Evolutionary conservation across 495 filamentous ascomycete genomes (phyloP).

Genomic region (Endocarpon pusillum): DNA sequence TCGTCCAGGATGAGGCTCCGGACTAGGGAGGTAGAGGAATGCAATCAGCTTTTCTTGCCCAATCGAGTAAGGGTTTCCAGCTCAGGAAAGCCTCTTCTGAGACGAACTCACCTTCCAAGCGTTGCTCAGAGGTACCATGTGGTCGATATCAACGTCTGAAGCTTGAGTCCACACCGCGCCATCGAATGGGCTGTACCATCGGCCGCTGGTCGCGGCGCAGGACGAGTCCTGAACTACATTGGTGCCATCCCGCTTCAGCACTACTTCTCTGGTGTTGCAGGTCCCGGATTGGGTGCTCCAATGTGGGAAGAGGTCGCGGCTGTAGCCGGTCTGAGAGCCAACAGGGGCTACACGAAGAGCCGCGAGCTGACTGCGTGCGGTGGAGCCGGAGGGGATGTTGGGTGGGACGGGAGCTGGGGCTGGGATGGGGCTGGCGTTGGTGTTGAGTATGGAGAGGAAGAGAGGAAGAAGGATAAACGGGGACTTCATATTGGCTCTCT

Average conservation of each 20-base stretch:
- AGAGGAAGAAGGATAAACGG: no score
- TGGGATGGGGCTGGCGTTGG: no score
- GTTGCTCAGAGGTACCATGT: slow-evolving; percentile 56
- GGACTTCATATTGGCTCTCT: no score
- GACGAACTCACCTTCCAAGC: slow-evolving; percentile 54
- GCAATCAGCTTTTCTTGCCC: no score
- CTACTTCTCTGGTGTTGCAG: slow-evolving; percentile 49
- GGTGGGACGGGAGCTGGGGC: slow-evolving; percentile 24
- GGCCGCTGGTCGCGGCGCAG: slow-evolving; percentile 41
- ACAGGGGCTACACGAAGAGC: slow-evolving; percentile 34
- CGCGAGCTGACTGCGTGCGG: slow-evolving; percentile 36
- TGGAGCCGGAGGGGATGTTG: slow-evolving; percentile 37
- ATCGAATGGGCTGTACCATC: slow-evolving; percentile 51
- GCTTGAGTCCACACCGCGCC: slow-evolving; percentile 48
- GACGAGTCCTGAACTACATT: slow-evolving; percentile 28
- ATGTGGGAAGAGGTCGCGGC: slow-evolving; percentile 46
- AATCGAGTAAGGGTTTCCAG: no score
- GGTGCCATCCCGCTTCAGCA: slow-evolving; percentile 51
- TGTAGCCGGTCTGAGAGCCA: slow-evolving; percentile 35
- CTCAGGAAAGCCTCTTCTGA: no score
- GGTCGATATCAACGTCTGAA: slow-evolving; percentile 57
- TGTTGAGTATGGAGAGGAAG: no score
- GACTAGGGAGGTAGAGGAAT: no score
- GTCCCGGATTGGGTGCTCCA: slow-evolving; percentile 46
- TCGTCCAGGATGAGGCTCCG: slow-evolving; percentile 36